Evolutionary conservation across 2,329 filamentous ascomycete species (phyloP).

Genomic region (Trichoderma cornu-damae): DNA sequence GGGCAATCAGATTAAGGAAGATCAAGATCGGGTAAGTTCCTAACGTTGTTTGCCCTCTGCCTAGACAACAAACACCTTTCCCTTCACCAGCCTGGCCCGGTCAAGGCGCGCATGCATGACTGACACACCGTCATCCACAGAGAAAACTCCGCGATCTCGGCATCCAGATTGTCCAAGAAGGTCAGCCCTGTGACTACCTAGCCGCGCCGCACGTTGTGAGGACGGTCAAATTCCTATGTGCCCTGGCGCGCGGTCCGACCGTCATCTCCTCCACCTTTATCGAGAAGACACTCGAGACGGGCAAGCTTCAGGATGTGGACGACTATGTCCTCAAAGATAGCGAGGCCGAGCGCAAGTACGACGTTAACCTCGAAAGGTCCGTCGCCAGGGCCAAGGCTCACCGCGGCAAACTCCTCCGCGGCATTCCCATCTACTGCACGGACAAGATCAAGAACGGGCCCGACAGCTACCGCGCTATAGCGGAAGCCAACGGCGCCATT

Average conservation of each 20-base stretch:
- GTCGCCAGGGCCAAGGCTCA: constrained; percentile 69
- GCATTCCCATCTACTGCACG: constrained; percentile 79
- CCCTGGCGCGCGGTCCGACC: constrained; percentile 72
- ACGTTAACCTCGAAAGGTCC: constrained; percentile 63
- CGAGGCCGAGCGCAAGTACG: constrained; percentile 65
- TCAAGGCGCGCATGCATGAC: not conserved
- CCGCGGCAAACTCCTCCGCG: constrained; percentile 67
- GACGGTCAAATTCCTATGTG: constrained; percentile 89
- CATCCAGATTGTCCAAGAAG: constrained; percentile 72
- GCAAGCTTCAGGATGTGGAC: constrained; percentile 57
- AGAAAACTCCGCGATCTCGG: constrained; percentile 77
- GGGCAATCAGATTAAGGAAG: constrained; percentile 65
- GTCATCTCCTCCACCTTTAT: constrained; percentile 76
- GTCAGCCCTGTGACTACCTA: constrained; percentile 73
- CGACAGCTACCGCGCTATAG: constrained; percentile 80
- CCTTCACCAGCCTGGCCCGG: not conserved
- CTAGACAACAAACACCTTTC: too few relatives aligned
- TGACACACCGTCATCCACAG: constrained; percentile 42
- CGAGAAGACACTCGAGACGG: constrained; percentile 66
- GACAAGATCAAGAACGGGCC: constrained; percentile 72
- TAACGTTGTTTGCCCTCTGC: not conserved
- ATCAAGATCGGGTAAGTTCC: constrained; percentile 69
- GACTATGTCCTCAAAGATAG: constrained; percentile 66
- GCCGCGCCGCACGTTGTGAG: constrained; percentile 82
- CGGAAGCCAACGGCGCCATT: constrained; percentile 80